Percentiles rank a stretch among this genome's conserved stretches.
Conservation (phyloP, 192 early-diverging fungal genomes). For the Phycomyces nitens region DNA sequence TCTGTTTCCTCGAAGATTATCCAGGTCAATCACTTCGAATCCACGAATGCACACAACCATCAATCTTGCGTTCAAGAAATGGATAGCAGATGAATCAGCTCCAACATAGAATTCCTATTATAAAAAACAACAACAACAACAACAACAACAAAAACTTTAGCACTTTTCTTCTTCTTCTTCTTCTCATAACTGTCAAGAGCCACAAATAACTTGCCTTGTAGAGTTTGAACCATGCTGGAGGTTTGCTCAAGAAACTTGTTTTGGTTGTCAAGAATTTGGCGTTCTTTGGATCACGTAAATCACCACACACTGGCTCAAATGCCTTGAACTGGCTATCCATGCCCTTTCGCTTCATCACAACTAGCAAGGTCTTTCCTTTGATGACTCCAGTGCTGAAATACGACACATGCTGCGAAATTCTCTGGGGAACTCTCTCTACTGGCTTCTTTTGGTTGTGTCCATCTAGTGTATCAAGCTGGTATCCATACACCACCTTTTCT, state of each 20-base stretch:
- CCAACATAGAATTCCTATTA: constrained; percentile 92
- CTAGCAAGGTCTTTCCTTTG: constrained; percentile 54
- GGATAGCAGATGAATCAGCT: constrained; percentile 77
- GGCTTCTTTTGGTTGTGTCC: constrained; percentile 44
- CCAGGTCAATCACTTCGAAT: constrained; percentile 90
- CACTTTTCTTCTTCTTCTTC: background rate
- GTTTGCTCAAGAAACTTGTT: constrained; percentile 21
- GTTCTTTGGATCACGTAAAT: constrained; percentile 32
- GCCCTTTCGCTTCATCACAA: constrained; percentile 26
- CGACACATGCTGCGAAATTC: constrained; percentile 42
- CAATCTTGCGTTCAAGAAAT: constrained; percentile 79
- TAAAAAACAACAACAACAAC: background rate
- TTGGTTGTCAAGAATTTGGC: constrained; percentile 24
- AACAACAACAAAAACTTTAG: background rate
- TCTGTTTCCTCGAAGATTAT: constrained; percentile 75
- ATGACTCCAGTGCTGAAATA: constrained; percentile 74
- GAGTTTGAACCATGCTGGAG: constrained; percentile 26
- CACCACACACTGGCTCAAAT: constrained; percentile 29
- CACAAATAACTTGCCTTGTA: constrained; percentile 20
- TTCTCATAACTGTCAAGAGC: background rate
- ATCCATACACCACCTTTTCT: constrained; percentile 70
- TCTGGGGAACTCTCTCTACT: constrained; percentile 43
- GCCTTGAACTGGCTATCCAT: constrained; percentile 29
- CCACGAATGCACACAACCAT: constrained; percentile 88
- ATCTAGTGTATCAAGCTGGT: constrained; percentile 75